Conservation (phyloP, 192 early-diverging fungal species). For the Phlyctochytrium planicorne region DNA sequence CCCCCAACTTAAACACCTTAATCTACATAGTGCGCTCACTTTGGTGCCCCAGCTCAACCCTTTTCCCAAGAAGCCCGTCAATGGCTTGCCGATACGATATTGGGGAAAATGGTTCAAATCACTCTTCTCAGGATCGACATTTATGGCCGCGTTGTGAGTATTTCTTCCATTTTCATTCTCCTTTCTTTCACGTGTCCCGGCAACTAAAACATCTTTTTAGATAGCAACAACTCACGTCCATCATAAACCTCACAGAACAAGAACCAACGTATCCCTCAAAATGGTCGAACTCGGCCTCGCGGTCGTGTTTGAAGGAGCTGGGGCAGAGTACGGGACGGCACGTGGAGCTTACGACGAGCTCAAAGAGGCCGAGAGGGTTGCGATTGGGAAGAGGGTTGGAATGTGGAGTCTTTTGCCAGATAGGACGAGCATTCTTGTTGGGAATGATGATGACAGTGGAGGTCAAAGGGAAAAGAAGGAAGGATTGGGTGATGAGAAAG, state of each 20-base stretch:
- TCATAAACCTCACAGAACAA: no score
- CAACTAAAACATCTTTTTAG: neutral
- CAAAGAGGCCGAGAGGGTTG: neutral
- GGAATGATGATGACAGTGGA: neutral
- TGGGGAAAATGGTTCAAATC: slow-evolving; percentile 46
- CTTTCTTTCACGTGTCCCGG: no score
- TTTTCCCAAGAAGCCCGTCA: slow-evolving; percentile 53
- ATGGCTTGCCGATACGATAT: slow-evolving; percentile 45
- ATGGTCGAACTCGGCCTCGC: neutral
- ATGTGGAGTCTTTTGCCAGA: neutral
- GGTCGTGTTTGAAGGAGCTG: neutral
- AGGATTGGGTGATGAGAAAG: neutral
- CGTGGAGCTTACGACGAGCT: neutral
- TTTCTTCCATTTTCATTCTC: no score
- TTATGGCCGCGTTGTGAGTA: slow-evolving; percentile 59
- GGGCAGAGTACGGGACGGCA: neutral
- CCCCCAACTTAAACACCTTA: neutral
- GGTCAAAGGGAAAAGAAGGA: neutral
- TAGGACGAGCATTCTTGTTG: no score
- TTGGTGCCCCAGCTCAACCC: slow-evolving; percentile 64
- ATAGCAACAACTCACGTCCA: no score
- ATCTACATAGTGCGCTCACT: slow-evolving; percentile 43
- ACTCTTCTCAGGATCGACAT: slow-evolving; percentile 53
- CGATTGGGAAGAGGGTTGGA: neutral
- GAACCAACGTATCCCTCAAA: neutral